Percentiles rank a stretch among this genome's conserved stretches.
Conservation (phyloP, 148 eudicot genomes). For the Chenopodium berlandieri region DNA sequence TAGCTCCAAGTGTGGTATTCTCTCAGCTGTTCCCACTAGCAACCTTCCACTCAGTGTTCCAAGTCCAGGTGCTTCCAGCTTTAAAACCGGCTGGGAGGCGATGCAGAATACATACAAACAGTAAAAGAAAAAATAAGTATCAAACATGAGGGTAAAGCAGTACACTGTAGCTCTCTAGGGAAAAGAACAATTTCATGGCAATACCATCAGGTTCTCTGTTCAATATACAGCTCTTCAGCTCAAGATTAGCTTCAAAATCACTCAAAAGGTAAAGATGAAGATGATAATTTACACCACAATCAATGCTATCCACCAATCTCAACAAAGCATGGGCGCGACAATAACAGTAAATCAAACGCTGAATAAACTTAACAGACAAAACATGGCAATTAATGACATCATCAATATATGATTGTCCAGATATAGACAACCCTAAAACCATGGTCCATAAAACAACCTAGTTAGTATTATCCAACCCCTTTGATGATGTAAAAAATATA, state of each 20-base stretch:
- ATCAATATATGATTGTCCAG: not conserved
- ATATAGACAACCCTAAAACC: not conserved
- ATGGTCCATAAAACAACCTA: not conserved
- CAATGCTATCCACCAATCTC: not conserved
- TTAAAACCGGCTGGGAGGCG: constrained; percentile 39
- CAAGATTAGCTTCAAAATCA: not conserved
- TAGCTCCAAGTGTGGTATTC: constrained; percentile 65
- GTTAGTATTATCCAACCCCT: not conserved
- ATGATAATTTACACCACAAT: not conserved
- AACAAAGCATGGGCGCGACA: not conserved
- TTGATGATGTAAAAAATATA: not conserved
- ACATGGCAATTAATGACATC: not conserved
- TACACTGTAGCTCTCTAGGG: not conserved
- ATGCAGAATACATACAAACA: not conserved
- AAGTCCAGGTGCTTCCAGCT: constrained; percentile 58
- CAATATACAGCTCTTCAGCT: not conserved
- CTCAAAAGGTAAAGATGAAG: not conserved
- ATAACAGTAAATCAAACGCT: not conserved
- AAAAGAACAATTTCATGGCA: not conserved
- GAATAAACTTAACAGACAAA: not conserved
- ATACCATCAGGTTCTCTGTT: not conserved
- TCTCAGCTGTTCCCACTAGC: constrained; percentile 77
- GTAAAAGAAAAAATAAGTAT: not conserved
- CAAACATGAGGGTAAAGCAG: not conserved
- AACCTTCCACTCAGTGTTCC: constrained; percentile 63